phyloP scores from a whole-genome alignment of 495 filamentous ascomycete species.

The Tetracladium setigerum region DNA sequence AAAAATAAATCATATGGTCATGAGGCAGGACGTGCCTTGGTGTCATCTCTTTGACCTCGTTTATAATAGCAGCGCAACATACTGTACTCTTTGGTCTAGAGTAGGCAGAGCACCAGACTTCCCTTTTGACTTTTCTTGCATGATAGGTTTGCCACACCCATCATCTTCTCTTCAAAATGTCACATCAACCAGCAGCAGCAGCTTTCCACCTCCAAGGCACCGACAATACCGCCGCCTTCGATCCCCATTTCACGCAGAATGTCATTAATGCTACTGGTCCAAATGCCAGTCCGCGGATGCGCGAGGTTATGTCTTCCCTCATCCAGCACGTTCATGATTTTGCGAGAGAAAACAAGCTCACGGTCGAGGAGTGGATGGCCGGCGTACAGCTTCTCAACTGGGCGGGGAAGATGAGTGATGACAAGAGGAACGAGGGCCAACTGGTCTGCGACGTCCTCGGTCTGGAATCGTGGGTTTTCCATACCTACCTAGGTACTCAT shows the following conservation, averaged over 20 bases:
- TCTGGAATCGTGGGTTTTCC: conserved; percentile 55
- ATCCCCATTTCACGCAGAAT: conserved; percentile 57
- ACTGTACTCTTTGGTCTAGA: background rate
- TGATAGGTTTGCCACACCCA: too few species aligned
- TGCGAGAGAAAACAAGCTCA: conserved; percentile 58
- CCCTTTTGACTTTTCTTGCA: too few species aligned
- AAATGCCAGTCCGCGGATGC: conserved; percentile 47
- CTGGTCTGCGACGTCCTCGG: conserved; percentile 73
- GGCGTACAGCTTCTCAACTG: conserved; percentile 57
- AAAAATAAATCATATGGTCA: too few species aligned
- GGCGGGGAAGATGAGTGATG: conserved; percentile 46
- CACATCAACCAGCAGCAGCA: too few species aligned
- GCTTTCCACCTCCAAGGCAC: background rate
- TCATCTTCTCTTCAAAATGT: too few species aligned
- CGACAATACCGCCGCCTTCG: conserved; percentile 26
- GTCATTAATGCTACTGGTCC: conserved; percentile 63
- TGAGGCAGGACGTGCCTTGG: too few species aligned
- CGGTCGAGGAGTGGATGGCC: conserved; percentile 57
- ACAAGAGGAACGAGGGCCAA: conserved; percentile 68
- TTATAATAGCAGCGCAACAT: background rate
- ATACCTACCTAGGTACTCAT: background rate
- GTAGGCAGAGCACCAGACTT: too few species aligned
- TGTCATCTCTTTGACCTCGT: too few species aligned
- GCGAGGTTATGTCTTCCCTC: conserved; percentile 45
- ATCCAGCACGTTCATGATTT: conserved; percentile 62